Evolutionary conservation across 345 rosid species (phyloP).

Genomic region (Salix koriyanagi): DNA sequence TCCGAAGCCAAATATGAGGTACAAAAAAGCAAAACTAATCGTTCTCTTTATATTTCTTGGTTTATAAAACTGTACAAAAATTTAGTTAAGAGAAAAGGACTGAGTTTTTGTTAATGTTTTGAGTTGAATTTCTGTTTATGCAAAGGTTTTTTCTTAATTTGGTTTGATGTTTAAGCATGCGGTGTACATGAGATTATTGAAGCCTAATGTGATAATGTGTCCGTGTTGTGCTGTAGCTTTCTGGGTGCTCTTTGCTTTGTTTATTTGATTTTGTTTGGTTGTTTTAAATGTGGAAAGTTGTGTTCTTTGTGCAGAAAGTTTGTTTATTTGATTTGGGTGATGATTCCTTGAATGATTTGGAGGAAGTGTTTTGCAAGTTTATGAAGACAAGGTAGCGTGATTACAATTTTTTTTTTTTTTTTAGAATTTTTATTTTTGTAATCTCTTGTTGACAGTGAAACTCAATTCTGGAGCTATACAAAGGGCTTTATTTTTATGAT

Average conservation of each 20-base stretch:
- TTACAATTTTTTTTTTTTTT: neutral
- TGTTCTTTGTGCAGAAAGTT: slow-evolving; percentile 43
- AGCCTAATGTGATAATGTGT: neutral
- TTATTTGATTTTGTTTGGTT: neutral
- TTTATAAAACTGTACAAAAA: neutral
- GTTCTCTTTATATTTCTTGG: neutral
- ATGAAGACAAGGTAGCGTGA: slow-evolving; percentile 42
- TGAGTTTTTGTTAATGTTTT: neutral
- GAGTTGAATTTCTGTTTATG: neutral
- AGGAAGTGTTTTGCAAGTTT: slow-evolving; percentile 48
- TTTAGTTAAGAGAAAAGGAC: neutral
- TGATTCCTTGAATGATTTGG: slow-evolving; percentile 43
- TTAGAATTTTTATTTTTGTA: neutral
- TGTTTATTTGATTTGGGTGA: slow-evolving; percentile 27
- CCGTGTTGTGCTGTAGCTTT: neutral
- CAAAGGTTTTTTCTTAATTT: neutral
- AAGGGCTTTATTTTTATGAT: neutral
- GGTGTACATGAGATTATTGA: neutral
- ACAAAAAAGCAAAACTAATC: slow-evolving; percentile 2
- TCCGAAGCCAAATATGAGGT: slow-evolving; percentile 63
- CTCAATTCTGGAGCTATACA: neutral
- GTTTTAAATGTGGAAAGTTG: neutral
- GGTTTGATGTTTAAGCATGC: neutral
- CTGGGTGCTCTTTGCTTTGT: neutral
- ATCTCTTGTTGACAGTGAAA: neutral